phyloP scores from a whole-genome alignment of 1,139 yeast genomes.

The Scheffersomyces stambukii region DNA sequence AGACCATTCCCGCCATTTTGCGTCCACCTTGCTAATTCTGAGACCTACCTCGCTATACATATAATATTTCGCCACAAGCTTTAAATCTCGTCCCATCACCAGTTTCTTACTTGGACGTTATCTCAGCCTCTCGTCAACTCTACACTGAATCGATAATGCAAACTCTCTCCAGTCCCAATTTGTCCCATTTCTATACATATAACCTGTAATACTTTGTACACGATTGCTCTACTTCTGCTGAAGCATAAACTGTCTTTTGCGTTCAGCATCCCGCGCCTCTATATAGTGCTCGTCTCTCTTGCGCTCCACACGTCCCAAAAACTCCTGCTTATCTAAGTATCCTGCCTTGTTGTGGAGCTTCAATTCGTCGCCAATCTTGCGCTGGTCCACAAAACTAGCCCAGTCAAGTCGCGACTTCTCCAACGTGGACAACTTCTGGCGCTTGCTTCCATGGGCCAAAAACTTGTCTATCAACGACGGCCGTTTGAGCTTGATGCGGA shows the following conservation, averaged over 20 bases:
- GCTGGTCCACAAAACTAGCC: slow-evolving; percentile 90
- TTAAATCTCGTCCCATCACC: too few species aligned
- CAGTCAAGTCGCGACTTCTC: slow-evolving; percentile 93
- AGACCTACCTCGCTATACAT: too few species aligned
- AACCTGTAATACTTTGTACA: not conserved
- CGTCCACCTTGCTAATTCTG: too few species aligned
- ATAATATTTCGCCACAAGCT: too few species aligned
- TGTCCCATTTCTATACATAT: not conserved
- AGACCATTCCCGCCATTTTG: too few species aligned
- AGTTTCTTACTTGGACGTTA: too few species aligned
- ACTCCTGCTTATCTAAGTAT: slow-evolving; percentile 86
- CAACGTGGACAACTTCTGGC: slow-evolving; percentile 73
- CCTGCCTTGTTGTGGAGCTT: slow-evolving; percentile 77
- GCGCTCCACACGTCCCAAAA: slow-evolving; percentile 70
- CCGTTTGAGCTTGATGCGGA: slow-evolving; percentile 52
- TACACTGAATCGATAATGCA: not conserved
- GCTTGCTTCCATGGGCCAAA: slow-evolving; percentile 31
- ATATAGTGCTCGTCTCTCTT: slow-evolving; percentile 62
- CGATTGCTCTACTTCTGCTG: not conserved
- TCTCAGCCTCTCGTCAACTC: too few species aligned
- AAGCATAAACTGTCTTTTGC: slow-evolving; percentile 10
- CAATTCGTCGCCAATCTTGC: slow-evolving; percentile 80
- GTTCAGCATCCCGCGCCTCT: slow-evolving; percentile 46
- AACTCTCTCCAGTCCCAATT: too few species aligned
- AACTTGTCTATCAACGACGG: slow-evolving; percentile 72